phyloP scores from a whole-genome alignment of 1,284 basidiomycete species.

The Inonotus obliquus region DNA sequence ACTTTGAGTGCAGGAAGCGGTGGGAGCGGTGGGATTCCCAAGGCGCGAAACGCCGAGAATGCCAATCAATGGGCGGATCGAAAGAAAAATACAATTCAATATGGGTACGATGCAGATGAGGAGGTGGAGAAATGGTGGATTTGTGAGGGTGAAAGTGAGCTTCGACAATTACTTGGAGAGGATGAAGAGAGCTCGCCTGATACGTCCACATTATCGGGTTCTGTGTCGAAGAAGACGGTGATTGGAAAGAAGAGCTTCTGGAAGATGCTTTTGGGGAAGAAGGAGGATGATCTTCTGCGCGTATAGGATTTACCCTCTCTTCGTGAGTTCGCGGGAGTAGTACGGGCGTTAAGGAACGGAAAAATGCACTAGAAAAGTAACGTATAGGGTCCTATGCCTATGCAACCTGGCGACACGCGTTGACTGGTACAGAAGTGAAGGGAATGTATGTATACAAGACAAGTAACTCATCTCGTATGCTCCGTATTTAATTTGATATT shows the following conservation, averaged over 20 bases:
- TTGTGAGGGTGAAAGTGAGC: slow-evolving; percentile 17
- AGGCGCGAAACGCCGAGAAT: slow-evolving; percentile 15
- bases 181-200: not conserved
- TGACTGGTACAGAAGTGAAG: no score
- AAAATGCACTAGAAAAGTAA: no score
- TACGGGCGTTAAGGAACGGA: no score
- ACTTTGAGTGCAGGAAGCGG: not conserved
- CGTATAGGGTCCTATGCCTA: no score
- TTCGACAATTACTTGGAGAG: slow-evolving; percentile 3
- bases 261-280: not conserved
- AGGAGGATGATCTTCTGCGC: not conserved
- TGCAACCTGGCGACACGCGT: no score
- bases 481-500: no score
- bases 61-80: slow-evolving; percentile 23
- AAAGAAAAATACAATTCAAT: slow-evolving; percentile 20
- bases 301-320: not conserved
- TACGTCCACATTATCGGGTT: not conserved
- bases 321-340: not conserved
- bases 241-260: not conserved
- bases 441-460: no score
- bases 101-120: slow-evolving; percentile 21
- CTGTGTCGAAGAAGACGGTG: not conserved
- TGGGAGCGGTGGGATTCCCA: not conserved
- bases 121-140: slow-evolving; percentile 18
- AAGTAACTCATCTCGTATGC: no score